A percentile compares a stretch with the other conserved stretches of the same genome.
phyloP scores from a whole-genome alignment of 176 grass and related monocot species.

The Echinochloa phyllopogon region DNA sequence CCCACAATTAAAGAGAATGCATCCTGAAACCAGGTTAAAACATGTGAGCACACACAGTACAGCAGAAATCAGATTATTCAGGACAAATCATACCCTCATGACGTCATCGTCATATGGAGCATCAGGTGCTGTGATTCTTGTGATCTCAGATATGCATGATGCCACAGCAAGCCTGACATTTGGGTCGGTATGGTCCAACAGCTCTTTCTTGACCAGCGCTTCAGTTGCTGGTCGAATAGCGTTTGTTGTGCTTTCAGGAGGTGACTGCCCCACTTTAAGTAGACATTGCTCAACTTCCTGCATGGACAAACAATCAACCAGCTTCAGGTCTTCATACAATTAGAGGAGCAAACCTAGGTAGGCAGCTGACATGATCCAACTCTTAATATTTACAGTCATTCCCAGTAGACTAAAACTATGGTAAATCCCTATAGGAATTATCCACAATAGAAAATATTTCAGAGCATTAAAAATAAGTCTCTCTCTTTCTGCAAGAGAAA shows the following conservation, averaged over 20 bases:
- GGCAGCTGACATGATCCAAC: slow-evolving; percentile 8
- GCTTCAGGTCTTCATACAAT: neutral
- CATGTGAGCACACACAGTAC: slow-evolving; percentile 10
- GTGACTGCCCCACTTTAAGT: slow-evolving; percentile 75
- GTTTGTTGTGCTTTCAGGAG: slow-evolving; percentile 47
- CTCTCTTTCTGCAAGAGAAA: neutral
- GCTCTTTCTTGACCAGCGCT: slow-evolving; percentile 60
- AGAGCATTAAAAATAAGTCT: neutral
- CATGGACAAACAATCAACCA: slow-evolving; percentile 30
- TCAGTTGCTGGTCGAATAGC: slow-evolving; percentile 62
- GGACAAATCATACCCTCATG: slow-evolving; percentile 65
- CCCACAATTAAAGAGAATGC: slow-evolving; percentile 80
- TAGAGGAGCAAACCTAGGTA: neutral
- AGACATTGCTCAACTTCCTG: slow-evolving; percentile 71
- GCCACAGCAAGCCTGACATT: slow-evolving; percentile 67
- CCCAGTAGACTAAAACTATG: slow-evolving; percentile 9
- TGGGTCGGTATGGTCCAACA: slow-evolving; percentile 52
- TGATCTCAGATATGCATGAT: slow-evolving; percentile 90
- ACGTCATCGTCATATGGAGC: slow-evolving; percentile 79
- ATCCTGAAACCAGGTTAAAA: slow-evolving; percentile 54
- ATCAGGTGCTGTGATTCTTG: slow-evolving; percentile 88
- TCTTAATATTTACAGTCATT: slow-evolving; percentile 10
- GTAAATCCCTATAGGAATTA: neutral
- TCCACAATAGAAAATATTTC: neutral
- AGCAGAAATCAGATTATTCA: slow-evolving; percentile 28